Conservation (phyloP, 306 rosid genomes). For the Prunus mume region DNA sequence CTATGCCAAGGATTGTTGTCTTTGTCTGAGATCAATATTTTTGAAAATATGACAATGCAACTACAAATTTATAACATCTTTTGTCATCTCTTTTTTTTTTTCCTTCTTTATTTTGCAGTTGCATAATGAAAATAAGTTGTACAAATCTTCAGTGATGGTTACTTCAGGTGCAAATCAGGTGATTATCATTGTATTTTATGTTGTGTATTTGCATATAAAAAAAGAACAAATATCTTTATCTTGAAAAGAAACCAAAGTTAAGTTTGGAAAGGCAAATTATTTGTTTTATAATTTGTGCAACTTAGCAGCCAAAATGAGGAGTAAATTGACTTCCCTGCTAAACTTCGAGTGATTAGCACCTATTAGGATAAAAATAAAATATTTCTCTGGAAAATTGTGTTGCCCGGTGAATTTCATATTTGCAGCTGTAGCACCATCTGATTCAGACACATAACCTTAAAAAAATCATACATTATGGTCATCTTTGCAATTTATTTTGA, state of each 20-base stretch:
- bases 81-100: slow-evolving; percentile 2
- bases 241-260: background rate
- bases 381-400: background rate
- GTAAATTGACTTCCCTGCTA: background rate
- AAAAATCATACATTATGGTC: background rate
- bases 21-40: background rate
- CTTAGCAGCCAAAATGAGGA: background rate
- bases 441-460: background rate
- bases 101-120: slow-evolving; percentile 51
- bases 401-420: background rate
- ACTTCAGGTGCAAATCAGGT: slow-evolving; percentile 99
- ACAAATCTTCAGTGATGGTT: slow-evolving; percentile 92
- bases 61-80: background rate
- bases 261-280: background rate
- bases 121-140: slow-evolving; percentile 65
- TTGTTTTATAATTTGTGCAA: background rate
- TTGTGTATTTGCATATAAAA: background rate
- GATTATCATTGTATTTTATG: slow-evolving; percentile 27
- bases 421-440: background rate
- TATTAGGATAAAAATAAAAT: background rate
- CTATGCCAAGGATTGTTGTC: background rate
- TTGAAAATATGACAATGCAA: background rate
- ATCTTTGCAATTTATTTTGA: background rate
- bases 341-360: background rate
- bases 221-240: background rate